These are phyloP conservation scores for Pittosporum tobira DNA, from an alignment of 129 eudicot species.

Conservation along the genomic window DNA sequence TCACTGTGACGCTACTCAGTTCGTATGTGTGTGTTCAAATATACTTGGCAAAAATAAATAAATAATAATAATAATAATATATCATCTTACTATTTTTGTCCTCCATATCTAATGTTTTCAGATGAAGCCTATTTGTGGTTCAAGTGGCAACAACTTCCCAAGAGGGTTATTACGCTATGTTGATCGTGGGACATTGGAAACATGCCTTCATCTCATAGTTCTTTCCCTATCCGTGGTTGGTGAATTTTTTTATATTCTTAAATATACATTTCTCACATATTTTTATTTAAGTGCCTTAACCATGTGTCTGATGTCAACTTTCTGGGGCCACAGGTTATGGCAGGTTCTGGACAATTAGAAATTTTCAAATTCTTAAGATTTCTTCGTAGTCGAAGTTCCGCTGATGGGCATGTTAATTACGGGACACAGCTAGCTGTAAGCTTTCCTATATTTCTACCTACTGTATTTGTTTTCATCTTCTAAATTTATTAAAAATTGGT, in stretches of 20 bases:
- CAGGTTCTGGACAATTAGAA: constrained; percentile 88
- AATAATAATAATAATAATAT: too few species aligned
- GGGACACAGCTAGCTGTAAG: constrained; percentile 93
- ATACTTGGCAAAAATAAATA: too few species aligned
- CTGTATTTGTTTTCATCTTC: background rate
- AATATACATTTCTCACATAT: background rate
- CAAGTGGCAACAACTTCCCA: constrained; percentile 37
- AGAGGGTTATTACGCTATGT: constrained; percentile 70
- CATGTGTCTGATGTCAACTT: constrained; percentile 11
- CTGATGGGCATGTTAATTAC: constrained; percentile 74
- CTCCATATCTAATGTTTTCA: constrained; percentile 25
- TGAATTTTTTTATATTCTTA: background rate
- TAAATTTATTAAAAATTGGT: constrained; percentile 3
- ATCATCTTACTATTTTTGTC: background rate
- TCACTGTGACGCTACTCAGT: constrained; percentile 3
- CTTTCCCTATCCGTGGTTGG: constrained; percentile 88
- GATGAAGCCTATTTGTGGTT: constrained; percentile 71
- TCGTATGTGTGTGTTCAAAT: background rate
- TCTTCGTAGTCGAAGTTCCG: constrained; percentile 70
- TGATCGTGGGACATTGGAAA: constrained; percentile 89
- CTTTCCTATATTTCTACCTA: background rate
- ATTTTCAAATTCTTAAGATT: constrained; percentile 74
- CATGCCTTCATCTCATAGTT: constrained; percentile 91
- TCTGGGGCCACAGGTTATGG: constrained; percentile 74
- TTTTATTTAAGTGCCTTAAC: background rate